Percentiles rank a stretch among this genome's conserved stretches.
Conservation (phyloP, 1,284 basidiomycete species). For the Sanguinoderma infundibulare region DNA sequence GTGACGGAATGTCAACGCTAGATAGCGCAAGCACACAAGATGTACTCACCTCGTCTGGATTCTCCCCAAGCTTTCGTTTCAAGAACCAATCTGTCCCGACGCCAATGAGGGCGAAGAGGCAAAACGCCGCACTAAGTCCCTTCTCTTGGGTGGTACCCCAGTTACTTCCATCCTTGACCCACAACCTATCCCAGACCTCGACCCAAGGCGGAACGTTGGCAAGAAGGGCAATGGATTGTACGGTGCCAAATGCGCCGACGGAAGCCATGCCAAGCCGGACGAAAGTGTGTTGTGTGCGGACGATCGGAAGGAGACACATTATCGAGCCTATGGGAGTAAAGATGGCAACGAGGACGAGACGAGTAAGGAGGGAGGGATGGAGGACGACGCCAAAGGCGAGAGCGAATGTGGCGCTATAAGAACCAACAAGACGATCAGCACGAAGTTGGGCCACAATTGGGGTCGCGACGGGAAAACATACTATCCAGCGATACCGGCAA, state of each 20-base stretch:
- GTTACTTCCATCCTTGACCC: slow-evolving; percentile 47
- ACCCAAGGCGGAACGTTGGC: slow-evolving; percentile 57
- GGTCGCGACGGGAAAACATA: slow-evolving; percentile 34
- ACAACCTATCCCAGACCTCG: slow-evolving; percentile 64
- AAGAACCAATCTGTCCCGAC: slow-evolving; percentile 58
- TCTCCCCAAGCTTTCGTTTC: slow-evolving; percentile 58
- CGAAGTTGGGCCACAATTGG: neutral
- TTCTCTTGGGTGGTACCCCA: slow-evolving; percentile 62
- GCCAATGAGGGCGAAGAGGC: slow-evolving; percentile 54
- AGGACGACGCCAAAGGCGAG: slow-evolving; percentile 58
- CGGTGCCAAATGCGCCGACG: slow-evolving; percentile 60
- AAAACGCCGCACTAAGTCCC: slow-evolving; percentile 60
- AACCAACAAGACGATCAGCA: neutral
- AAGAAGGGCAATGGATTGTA: slow-evolving; percentile 58
- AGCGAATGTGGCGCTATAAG: slow-evolving; percentile 48
- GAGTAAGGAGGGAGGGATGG: slow-evolving; percentile 61
- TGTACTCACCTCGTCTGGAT: slow-evolving; percentile 65
- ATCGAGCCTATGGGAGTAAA: slow-evolving; percentile 45
- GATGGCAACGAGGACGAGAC: slow-evolving; percentile 54
- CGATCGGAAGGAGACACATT: slow-evolving; percentile 50
- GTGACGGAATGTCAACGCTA: neutral
- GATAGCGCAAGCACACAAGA: neutral
- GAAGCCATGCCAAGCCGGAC: slow-evolving; percentile 56
- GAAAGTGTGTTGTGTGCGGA: slow-evolving; percentile 47
- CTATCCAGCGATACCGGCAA: slow-evolving; percentile 58